Evolutionary conservation across 2,329 filamentous ascomycete genomes (phyloP).

Genomic region (Rhinocladiella mackenziei): DNA sequence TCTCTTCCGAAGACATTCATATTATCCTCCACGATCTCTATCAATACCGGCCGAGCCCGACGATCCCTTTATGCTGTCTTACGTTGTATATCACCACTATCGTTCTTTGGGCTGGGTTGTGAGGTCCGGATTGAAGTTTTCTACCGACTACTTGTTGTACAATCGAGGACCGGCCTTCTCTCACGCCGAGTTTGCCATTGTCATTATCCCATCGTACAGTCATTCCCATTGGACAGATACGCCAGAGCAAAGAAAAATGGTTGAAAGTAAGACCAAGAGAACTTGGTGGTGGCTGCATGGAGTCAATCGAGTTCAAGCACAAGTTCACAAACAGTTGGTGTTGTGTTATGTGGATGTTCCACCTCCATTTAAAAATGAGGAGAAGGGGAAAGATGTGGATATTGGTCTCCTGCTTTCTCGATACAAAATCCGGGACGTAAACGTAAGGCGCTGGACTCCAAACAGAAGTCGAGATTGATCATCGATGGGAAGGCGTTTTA

Average conservation of each 20-base stretch:
- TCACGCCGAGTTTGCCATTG: constrained; percentile 87
- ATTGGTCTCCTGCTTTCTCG: constrained; percentile 60
- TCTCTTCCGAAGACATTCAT: constrained; percentile 66
- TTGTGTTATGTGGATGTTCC: constrained; percentile 90
- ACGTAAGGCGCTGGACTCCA: constrained; percentile 76
- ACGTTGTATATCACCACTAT: constrained; percentile 92
- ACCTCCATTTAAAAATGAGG: constrained; percentile 53
- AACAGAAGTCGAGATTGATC: constrained; percentile 66
- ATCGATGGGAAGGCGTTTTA: background rate
- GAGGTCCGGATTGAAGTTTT: constrained; percentile 88
- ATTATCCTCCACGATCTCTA: constrained; percentile 57
- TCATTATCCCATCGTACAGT: constrained; percentile 77
- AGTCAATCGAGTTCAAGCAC: constrained; percentile 80
- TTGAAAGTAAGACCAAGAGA: constrained; percentile 44
- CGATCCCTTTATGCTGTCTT: constrained; percentile 79
- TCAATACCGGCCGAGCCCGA: constrained; percentile 59
- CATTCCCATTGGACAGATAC: constrained; percentile 65
- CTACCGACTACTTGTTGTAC: constrained; percentile 91
- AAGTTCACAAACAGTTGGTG: constrained; percentile 85
- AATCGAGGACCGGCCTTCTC: constrained; percentile 88
- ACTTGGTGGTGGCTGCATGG: constrained; percentile 65
- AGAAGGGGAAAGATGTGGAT: constrained; percentile 43
- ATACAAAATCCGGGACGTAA: constrained; percentile 76
- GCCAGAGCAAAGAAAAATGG: constrained; percentile 47
- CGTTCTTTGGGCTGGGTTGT: constrained; percentile 93